Evolutionary conservation across 1,284 basidiomycete genomes (phyloP), one percentile per base, ranked within the genome.

Genomic region (Marasmius sp.): DNA sequence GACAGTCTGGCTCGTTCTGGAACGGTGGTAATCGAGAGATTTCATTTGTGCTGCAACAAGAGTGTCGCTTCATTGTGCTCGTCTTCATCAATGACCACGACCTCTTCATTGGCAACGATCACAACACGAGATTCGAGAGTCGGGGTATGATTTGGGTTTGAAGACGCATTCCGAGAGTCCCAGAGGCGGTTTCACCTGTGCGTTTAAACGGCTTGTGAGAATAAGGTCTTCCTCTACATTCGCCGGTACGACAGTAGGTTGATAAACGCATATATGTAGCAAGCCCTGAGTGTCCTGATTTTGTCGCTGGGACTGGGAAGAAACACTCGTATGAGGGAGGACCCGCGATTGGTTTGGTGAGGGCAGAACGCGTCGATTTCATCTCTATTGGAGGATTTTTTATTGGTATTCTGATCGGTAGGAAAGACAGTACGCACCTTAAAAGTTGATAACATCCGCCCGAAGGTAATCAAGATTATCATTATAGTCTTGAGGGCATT

Each of bases 381-480:
- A 95, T 92, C 77, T 98, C 95, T 97, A 66, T 14, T 61, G 41
- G 59, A 61, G 62, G 55, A 51, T 60, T 2, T 27, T 27, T 5
- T 27, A 27, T 49, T 60, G 58, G 58, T 50, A 48, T 58, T 52
- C 57, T 49, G n/a, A 56, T 53, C 12, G 33, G 52, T 11, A 48
- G 51, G 45, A 39, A 51, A 22, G n/a, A 38, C 1, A 58, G 62
- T 71, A 65, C 62, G 36, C 60, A 92, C 95, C 95, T 86, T 98
- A 95, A 68, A 97, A 94, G 75, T 95, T 97, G 55, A 92, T 84
- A 50, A 98, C 91, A 72, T 97, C 93, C 37, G 93, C 94, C 16
- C 86, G 76, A 3, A 97, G 80, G 70, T 89, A 85, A 53, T 92
- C 84, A 33, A 97, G 79, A 50, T 95, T 86, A 0, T 83, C 88